phyloP scores from a whole-genome alignment of 2,329 filamentous ascomycete genomes.

The Sporothrix globosa region DNA sequence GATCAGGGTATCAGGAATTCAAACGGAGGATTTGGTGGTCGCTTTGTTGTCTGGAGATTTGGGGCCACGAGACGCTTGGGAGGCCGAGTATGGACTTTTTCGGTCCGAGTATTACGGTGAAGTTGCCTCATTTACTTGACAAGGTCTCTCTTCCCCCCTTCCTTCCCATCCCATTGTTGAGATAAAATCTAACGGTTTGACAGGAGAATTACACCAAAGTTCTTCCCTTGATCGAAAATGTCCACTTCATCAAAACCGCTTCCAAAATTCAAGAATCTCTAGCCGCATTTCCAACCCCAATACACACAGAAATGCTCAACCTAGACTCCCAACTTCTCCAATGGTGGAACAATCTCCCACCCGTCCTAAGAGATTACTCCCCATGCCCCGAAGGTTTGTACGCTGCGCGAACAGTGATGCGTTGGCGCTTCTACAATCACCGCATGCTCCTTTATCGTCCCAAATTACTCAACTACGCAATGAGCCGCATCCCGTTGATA shows the following conservation, averaged over 20 bases:
- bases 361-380: slow-evolving; percentile 5
- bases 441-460: slow-evolving; percentile 17
- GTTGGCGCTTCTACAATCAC: slow-evolving; percentile 24
- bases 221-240: slow-evolving; percentile 8
- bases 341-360: slow-evolving; percentile 10
- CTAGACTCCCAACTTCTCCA: slow-evolving; percentile 12
- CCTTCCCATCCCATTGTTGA: not conserved
- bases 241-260: slow-evolving; percentile 20
- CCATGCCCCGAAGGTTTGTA: slow-evolving; percentile 6
- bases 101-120: slow-evolving; percentile 8
- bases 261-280: slow-evolving; percentile 14
- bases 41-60: slow-evolving; percentile 17
- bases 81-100: slow-evolving; percentile 21
- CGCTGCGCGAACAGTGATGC: slow-evolving; percentile 14
- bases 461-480: slow-evolving; percentile 13
- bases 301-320: slow-evolving; percentile 6
- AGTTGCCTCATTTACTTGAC: slow-evolving; percentile 7
- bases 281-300: not conserved
- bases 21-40: slow-evolving; percentile 19
- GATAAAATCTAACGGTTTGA: not conserved
- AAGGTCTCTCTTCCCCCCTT: slow-evolving; percentile 1
- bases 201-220: slow-evolving; percentile 10
- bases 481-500: slow-evolving; percentile 1
- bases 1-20: slow-evolving; percentile 11
- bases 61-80: slow-evolving; percentile 22